Base-by-base conservation (phyloP, 164 flowering plant genomes). In the Vitis vinifera region DNA sequence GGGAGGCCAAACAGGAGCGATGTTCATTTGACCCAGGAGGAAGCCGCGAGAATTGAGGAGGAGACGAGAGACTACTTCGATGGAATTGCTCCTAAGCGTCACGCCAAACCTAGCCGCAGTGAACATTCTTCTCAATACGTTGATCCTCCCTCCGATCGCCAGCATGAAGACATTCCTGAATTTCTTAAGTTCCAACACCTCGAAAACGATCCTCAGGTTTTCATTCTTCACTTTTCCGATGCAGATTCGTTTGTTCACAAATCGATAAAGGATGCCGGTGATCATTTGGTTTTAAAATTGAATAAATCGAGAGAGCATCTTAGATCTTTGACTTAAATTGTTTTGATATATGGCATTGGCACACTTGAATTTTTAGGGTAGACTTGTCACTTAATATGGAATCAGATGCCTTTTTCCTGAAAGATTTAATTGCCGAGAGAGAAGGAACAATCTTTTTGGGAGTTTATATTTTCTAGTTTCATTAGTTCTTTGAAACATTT, bases 51-150 rank as follows among this genome's bases (percentile, higher is more conserved):
- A 68, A 63, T 82, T 0, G 96, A 84, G 59, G 90, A 76, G 10
- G 80, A 85, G 31, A 82, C 94, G 0, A 78, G 87, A 59, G 84
- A 83, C 3, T 73, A 87, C 73, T 94, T 91, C 63, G 90, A 91
- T 10, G 85, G 62, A 4, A 15, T 76, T 0, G 96, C 90, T 58
- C 94, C 94, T 0, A 85, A 86, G 68, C 89, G 96, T 17, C 94
- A 88, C 63, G 66, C 90, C 13, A 94, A 94, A 83, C 98, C 97
- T 50, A 89, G 81, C 58, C 81, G 98, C 12, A 94, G 97, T 68
- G 97, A 94, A 9, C 77, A 87, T 68, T 79, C 95, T 3, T 37
- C 87, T n/a, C 50, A 67, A 0, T 89, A 88, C 66, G 74, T 66
- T 2, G 91, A 90, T 67, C 74, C 79, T 11, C 68, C 70, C 14